Conservation (phyloP, 1,284 basidiomycete genomes). For the Schizophyllum commune region DNA sequence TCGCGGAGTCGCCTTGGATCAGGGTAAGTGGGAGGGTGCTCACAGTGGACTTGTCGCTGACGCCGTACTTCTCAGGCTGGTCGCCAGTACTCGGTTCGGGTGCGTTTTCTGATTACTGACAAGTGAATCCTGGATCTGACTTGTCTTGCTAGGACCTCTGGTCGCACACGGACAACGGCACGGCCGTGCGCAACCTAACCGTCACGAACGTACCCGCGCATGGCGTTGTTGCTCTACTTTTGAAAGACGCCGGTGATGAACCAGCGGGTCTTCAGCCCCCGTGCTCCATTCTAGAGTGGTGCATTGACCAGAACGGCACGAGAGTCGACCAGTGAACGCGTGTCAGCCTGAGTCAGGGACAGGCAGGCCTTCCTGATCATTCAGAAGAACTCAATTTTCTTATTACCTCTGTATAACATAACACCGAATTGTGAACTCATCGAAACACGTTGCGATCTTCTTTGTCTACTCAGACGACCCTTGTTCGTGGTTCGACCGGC, state of each 20-base stretch:
- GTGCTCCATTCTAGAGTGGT: constrained; percentile 40
- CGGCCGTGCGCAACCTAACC: constrained; percentile 55
- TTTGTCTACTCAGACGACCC: too few relatives aligned
- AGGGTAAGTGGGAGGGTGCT: too few relatives aligned
- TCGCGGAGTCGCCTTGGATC: constrained; percentile 66
- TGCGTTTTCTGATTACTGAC: constrained; percentile 22
- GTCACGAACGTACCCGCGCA: constrained; percentile 51
- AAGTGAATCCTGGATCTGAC: background rate
- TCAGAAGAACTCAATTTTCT: too few relatives aligned
- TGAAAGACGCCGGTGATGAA: constrained; percentile 60
- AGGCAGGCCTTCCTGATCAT: too few relatives aligned
- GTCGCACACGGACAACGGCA: constrained; percentile 63
- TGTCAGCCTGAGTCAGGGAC: too few relatives aligned
- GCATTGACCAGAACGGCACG: constrained; percentile 34
- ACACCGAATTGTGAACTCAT: too few relatives aligned
- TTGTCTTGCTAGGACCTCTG: constrained; percentile 46
- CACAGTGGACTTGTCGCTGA: too few relatives aligned
- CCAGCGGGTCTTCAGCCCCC: constrained; percentile 42
- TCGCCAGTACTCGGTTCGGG: constrained; percentile 51
- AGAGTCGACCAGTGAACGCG: background rate
- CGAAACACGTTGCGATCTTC: too few relatives aligned
- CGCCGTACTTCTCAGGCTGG: constrained; percentile 39
- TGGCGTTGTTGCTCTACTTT: constrained; percentile 59
- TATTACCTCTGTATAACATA: too few relatives aligned
- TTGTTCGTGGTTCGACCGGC: too few relatives aligned